Conservation (phyloP, 306 rosid species). For the Psophocarpus tetragonolobus region DNA sequence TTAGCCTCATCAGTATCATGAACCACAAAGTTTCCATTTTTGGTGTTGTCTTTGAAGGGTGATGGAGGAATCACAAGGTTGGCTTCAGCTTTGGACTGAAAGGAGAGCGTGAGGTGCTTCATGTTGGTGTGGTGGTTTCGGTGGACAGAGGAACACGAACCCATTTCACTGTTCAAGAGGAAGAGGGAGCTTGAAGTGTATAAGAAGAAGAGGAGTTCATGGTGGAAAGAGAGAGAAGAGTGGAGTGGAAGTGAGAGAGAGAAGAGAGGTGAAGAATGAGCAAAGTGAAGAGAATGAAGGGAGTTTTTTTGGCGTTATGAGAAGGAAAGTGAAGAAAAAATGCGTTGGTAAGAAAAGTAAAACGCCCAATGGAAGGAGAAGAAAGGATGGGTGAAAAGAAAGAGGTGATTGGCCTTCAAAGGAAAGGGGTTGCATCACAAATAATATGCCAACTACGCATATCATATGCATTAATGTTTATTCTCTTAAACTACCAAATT, state of each 20-base stretch:
- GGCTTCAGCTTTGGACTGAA: constrained; percentile 56
- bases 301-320: constrained; percentile 55
- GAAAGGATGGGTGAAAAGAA: background rate
- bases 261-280: constrained; percentile 28
- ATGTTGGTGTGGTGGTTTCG: constrained; percentile 56
- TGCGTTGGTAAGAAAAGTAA: constrained; percentile 25
- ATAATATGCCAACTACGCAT: background rate
- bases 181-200: background rate
- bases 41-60: constrained; percentile 54
- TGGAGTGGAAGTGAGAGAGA: constrained; percentile 42
- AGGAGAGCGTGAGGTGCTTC: constrained; percentile 54
- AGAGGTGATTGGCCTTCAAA: constrained; percentile 45
- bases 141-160: constrained; percentile 64
- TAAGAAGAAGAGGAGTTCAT: constrained; percentile 16
- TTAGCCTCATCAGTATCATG: constrained; percentile 29
- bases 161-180: constrained; percentile 51
- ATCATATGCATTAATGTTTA: background rate
- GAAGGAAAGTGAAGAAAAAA: constrained; percentile 9
- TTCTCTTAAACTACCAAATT: background rate
- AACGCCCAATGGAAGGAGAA: background rate
- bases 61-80: constrained; percentile 61
- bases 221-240: constrained; percentile 28
- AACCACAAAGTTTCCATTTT: constrained; percentile 44
- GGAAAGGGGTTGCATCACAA: constrained; percentile 29
- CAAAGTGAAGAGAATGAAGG: background rate